These are phyloP conservation scores for Chimonanthus praecox DNA, from an alignment of 164 flowering plant genomes.

Conservation along the genomic window DNA sequence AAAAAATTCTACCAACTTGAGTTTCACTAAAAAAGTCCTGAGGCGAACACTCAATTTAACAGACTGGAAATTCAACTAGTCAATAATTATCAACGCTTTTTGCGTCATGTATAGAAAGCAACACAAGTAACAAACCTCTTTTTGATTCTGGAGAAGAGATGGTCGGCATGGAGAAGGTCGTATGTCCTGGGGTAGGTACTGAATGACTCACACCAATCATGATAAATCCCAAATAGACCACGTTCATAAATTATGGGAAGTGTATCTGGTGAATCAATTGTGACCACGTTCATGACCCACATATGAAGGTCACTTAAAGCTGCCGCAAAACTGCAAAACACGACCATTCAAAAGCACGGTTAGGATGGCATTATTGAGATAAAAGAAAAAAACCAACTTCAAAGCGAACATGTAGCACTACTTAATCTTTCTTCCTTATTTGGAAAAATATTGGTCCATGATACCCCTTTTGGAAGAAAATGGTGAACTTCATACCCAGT, in stretches of 20 bases:
- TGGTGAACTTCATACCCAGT: too few species aligned
- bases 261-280: constrained; percentile 82
- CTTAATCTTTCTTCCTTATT: too few species aligned
- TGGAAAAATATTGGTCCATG: too few species aligned
- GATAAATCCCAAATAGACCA: constrained; percentile 88
- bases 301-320: constrained; percentile 68
- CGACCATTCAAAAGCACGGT: constrained; percentile 17
- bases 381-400: too few species aligned
- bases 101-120: not conserved
- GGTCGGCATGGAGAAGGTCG: constrained; percentile 94
- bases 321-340: constrained; percentile 73
- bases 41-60: too few species aligned
- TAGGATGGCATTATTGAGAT: constrained; percentile 2
- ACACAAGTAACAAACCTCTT: constrained; percentile 39
- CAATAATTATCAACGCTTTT: not conserved
- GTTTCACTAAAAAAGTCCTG: too few species aligned
- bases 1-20: too few species aligned
- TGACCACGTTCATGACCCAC: constrained; percentile 97
- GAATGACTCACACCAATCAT: constrained; percentile 97
- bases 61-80: not conserved
- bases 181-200: constrained; percentile 90
- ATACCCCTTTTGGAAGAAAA: too few species aligned
- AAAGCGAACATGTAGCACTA: too few species aligned
- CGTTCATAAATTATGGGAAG: constrained; percentile 89
- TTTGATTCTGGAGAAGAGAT: constrained; percentile 76